Percentiles rank a stretch among this genome's conserved stretches.
phyloP scores from a whole-genome alignment of 495 filamentous ascomycete species.

The Aspergillus asperescens region DNA sequence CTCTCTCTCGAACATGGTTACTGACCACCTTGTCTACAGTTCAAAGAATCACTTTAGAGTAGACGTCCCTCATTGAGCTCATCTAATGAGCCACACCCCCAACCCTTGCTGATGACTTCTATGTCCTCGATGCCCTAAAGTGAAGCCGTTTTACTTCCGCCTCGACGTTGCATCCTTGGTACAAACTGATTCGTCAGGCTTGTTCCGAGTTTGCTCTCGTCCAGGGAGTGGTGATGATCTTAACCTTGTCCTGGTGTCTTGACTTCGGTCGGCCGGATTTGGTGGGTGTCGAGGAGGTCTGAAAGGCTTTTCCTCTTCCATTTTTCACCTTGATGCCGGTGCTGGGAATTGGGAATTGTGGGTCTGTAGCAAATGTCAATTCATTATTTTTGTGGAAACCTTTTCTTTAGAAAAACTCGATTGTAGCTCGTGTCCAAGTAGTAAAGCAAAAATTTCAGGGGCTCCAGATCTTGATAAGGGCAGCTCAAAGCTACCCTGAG shows the following conservation, averaged over 20 bases:
- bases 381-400: not conserved
- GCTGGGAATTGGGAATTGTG: not conserved
- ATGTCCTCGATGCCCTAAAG: slow-evolving; percentile 66
- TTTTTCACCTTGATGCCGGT: slow-evolving; percentile 29
- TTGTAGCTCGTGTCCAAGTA: too few relatives aligned
- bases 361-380: not conserved
- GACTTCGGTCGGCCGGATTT: slow-evolving; percentile 60
- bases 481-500: too few relatives aligned
- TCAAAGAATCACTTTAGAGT: slow-evolving; percentile 93
- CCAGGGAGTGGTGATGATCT: slow-evolving; percentile 71
- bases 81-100: slow-evolving; percentile 72
- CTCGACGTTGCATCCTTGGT: slow-evolving; percentile 38
- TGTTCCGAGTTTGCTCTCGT: slow-evolving; percentile 30
- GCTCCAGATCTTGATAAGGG: too few relatives aligned
- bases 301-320: slow-evolving; percentile 48
- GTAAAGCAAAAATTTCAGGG: too few relatives aligned
- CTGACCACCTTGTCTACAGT: slow-evolving; percentile 43
- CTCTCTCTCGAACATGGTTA: slow-evolving; percentile 10
- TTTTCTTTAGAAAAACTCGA: not conserved
- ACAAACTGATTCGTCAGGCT: slow-evolving; percentile 13
- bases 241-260: slow-evolving; percentile 53
- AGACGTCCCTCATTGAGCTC: slow-evolving; percentile 73
- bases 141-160: slow-evolving; percentile 61
- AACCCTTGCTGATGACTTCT: slow-evolving; percentile 68
- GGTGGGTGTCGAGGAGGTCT: slow-evolving; percentile 67